Evolutionary conservation across 805 yeast species (phyloP).

Genomic region (Kregervanrija fluxuum): DNA sequence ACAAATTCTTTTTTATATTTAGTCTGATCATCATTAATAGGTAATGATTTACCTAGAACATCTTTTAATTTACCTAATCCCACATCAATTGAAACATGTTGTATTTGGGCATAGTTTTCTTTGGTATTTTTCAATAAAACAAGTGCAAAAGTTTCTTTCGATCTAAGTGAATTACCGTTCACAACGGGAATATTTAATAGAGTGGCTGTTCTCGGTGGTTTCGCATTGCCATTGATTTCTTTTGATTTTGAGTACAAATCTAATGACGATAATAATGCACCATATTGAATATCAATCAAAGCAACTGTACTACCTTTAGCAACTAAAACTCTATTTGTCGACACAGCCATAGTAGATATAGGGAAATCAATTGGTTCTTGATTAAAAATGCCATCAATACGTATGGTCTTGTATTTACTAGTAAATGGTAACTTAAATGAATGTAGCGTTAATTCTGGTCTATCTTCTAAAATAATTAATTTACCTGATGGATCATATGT

Average conservation of each 20-base stretch:
- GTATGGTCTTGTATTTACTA: constrained; percentile 24
- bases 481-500: constrained; percentile 26
- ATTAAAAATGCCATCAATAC: constrained; percentile 16
- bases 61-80: constrained; percentile 66
- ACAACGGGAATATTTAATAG: constrained; percentile 30
- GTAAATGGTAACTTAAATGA: constrained; percentile 27
- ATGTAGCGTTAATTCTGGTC: constrained; percentile 12
- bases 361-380: constrained; percentile 22
- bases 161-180: constrained; percentile 35
- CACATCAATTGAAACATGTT: constrained; percentile 44
- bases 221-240: constrained; percentile 8
- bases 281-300: constrained; percentile 38
- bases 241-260: constrained; percentile 27
- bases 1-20: constrained; percentile 14
- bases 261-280: constrained; percentile 28
- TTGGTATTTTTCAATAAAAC: constrained; percentile 34
- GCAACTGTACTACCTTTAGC: constrained; percentile 33
- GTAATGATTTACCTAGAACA: constrained; percentile 58
- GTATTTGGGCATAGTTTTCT: constrained; percentile 37
- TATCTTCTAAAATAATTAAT: constrained; percentile 19
- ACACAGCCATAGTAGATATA: constrained; percentile 32
- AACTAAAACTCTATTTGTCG: constrained; percentile 40
- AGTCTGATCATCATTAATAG: background rate
- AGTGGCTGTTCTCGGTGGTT: constrained; percentile 22
- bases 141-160: constrained; percentile 35